These are phyloP conservation scores for Chlorella vulgaris DNA, from an alignment of 139 green algal genomes.

Conservation along the genomic window DNA sequence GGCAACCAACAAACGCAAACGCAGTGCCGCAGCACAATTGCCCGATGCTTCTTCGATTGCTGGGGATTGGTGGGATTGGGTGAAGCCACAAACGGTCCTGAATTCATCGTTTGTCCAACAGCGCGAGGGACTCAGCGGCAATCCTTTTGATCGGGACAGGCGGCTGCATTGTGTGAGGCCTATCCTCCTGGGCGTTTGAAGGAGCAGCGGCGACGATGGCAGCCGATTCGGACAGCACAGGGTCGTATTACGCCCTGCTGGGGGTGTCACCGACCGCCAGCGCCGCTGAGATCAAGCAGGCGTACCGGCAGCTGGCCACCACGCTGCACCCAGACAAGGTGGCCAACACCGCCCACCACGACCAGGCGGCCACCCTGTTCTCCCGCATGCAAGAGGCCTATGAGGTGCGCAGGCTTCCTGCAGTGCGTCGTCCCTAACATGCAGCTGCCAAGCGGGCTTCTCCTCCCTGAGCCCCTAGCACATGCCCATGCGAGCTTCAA, in stretches of 20 bases:
- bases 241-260: constrained; percentile 37
- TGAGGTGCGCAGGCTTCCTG: constrained; percentile 32
- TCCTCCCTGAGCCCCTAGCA: too few relatives aligned
- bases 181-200: too few relatives aligned
- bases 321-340: constrained; percentile 65
- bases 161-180: neutral
- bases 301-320: constrained; percentile 54
- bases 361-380: constrained; percentile 47
- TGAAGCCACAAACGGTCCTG: too few relatives aligned
- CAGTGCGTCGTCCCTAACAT: neutral
- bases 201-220: neutral
- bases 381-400: constrained; percentile 57
- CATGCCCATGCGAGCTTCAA: too few relatives aligned
- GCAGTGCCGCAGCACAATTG: too few relatives aligned
- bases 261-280: constrained; percentile 25
- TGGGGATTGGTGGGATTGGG: too few relatives aligned
- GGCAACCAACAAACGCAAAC: too few relatives aligned
- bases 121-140: too few relatives aligned
- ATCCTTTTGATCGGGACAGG: too few relatives aligned
- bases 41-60: too few relatives aligned
- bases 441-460: too few relatives aligned
- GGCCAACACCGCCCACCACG: constrained; percentile 22
- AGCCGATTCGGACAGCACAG: neutral
- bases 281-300: constrained; percentile 42
- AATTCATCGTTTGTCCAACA: too few relatives aligned